Evolutionary conservation across 345 rosid genomes (phyloP).

Genomic region (Eucalyptus sideroxylon): DNA sequence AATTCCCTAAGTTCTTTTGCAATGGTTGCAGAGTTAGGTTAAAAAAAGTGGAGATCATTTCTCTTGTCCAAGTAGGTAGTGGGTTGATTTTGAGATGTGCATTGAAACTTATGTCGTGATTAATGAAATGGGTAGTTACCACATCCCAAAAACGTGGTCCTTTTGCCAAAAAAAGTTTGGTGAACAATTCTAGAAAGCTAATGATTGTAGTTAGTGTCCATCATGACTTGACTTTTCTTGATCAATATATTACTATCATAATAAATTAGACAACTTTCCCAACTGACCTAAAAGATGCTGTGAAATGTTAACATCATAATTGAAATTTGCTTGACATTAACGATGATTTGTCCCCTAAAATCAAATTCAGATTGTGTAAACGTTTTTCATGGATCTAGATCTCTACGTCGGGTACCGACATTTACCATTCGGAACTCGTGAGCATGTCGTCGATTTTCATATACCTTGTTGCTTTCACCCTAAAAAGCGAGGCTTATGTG

Average conservation of each 20-base stretch:
- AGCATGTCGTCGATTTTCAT: neutral
- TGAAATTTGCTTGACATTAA: neutral
- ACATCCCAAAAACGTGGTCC: neutral
- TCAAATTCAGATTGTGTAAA: fast-evolving
- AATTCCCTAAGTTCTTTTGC: neutral
- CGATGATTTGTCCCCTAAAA: neutral
- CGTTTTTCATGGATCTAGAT: neutral
- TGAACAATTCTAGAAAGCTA: neutral
- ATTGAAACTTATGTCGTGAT: neutral
- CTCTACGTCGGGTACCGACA: neutral
- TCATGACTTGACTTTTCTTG: neutral
- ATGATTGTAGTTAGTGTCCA: neutral
- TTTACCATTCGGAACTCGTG: neutral
- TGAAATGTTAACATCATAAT: fast-evolving
- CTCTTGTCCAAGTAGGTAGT: neutral
- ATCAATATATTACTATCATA: neutral
- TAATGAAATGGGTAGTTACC: neutral
- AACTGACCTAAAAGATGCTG: neutral
- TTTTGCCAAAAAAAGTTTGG: neutral
- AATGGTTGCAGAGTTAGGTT: neutral
- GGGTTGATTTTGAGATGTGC: neutral
- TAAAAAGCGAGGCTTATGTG: neutral
- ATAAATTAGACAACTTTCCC: neutral
- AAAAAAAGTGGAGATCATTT: neutral
- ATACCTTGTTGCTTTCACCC: fast-evolving